phyloP scores from a whole-genome alignment of 139 green algal species.

The Tetradesmus obliquus region DNA sequence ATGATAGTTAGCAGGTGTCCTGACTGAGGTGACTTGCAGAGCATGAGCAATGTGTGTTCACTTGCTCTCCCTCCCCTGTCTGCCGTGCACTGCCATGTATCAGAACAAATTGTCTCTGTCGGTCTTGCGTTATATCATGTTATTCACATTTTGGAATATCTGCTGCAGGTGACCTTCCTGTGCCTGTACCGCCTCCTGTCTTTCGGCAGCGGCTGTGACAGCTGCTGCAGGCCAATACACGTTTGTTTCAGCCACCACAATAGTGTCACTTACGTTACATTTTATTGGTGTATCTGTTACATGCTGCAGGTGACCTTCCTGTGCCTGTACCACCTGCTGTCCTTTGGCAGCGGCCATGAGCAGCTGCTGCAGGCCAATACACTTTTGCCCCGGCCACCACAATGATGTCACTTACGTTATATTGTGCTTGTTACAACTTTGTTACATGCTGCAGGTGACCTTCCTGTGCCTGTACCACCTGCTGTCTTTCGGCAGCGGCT shows the following conservation, averaged over 20 bases:
- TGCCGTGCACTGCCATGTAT: too few species aligned
- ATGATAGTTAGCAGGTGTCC: too few species aligned
- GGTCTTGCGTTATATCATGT: too few species aligned
- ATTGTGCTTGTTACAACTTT: not conserved
- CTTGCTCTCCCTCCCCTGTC: too few species aligned
- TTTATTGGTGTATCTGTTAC: not conserved
- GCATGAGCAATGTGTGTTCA: too few species aligned
- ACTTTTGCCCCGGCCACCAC: too few species aligned
- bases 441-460: constrained; percentile 56
- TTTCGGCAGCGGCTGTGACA: not conserved
- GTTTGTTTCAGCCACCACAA: not conserved
- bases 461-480: constrained; percentile 73
- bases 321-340: constrained; percentile 70
- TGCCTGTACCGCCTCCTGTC: not conserved
- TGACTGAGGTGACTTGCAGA: too few species aligned
- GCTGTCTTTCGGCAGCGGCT: constrained; percentile 74
- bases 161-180: not conserved
- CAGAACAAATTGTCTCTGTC: too few species aligned
- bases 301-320: constrained; percentile 68
- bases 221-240: not conserved
- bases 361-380: not conserved
- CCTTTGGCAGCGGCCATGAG: constrained; percentile 75
- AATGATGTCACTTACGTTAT: too few species aligned
- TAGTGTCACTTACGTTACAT: too few species aligned
- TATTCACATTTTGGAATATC: too few species aligned